A percentile compares a stretch with the other conserved stretches of the same genome.
Conservation (phyloP, 2,329 filamentous ascomycete species). For the Paecilomyces fulvus region DNA sequence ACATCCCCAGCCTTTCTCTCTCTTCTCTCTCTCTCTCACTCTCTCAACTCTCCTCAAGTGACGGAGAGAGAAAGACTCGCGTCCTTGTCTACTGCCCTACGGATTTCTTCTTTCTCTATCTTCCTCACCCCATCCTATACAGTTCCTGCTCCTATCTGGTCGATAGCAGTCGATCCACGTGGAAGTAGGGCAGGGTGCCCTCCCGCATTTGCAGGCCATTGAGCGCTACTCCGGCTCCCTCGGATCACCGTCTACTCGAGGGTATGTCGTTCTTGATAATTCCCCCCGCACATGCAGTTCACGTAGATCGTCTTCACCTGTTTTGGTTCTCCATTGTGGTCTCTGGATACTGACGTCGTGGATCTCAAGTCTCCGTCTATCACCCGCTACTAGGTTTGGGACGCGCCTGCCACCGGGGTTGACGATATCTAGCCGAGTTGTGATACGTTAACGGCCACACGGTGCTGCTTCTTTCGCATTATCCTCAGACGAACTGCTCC, state of each 20-base stretch:
- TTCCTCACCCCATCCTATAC: background rate
- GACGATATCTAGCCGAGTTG: background rate
- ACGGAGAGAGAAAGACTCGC: too few species aligned
- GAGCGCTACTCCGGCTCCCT: background rate
- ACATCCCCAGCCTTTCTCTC: background rate
- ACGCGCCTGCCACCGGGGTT: background rate
- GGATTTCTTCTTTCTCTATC: background rate
- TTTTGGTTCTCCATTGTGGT: background rate
- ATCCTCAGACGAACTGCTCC: slow-evolving; percentile 11
- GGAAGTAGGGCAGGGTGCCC: background rate
- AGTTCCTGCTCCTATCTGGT: background rate
- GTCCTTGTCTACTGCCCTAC: background rate
- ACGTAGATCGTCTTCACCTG: background rate
- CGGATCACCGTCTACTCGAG: background rate
- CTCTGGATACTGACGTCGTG: background rate
- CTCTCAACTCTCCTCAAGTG: background rate
- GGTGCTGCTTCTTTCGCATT: slow-evolving; percentile 7
- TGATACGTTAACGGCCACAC: background rate
- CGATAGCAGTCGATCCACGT: background rate
- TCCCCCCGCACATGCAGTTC: background rate
- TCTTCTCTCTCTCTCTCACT: background rate
- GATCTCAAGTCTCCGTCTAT: background rate
- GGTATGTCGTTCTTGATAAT: background rate
- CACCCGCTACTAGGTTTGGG: background rate
- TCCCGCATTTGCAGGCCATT: background rate